Conservation (phyloP, 352 stramenopile genomes). For the Phytophthora quininea region DNA sequence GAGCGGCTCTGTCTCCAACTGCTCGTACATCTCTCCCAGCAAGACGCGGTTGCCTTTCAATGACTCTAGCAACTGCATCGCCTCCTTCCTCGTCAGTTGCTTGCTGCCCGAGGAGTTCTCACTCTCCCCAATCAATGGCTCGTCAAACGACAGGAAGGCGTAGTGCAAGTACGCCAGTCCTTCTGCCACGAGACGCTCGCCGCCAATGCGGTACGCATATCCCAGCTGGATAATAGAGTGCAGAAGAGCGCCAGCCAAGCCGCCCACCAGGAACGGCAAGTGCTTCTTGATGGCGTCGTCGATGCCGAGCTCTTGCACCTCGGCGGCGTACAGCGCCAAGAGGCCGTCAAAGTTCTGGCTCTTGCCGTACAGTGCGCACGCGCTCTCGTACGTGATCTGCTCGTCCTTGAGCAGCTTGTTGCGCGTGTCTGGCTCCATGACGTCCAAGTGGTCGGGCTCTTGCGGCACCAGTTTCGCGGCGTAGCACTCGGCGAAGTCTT, state of each 20-base stretch:
- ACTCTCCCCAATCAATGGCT: constrained; percentile 10
- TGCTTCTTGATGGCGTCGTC: constrained; percentile 41
- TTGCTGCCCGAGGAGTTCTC: constrained; percentile 28
- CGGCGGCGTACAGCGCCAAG: constrained; percentile 30
- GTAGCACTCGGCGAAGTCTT: constrained; percentile 35
- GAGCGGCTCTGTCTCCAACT: constrained; percentile 31
- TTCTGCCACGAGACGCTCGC: constrained; percentile 41
- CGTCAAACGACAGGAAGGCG: constrained; percentile 42
- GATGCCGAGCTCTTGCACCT: constrained; percentile 34
- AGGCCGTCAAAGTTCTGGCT: constrained; percentile 42
- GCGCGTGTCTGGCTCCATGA: constrained; percentile 15
- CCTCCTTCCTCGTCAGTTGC: constrained; percentile 24
- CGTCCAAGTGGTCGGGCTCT: constrained; percentile 17
- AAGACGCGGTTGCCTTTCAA: constrained; percentile 32
- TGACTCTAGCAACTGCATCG: constrained; percentile 20
- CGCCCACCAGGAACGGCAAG: constrained; percentile 38
- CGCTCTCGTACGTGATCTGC: constrained; percentile 30
- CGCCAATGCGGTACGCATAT: constrained; percentile 45
- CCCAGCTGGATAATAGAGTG: constrained; percentile 50
- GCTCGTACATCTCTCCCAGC: constrained; percentile 27
- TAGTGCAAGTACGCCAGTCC: constrained; percentile 48
- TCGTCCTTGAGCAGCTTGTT: constrained; percentile 15
- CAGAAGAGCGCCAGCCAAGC: constrained; percentile 43
- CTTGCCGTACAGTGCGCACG: constrained; percentile 29
- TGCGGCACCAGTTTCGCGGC: constrained; percentile 33